Evolutionary conservation across 371 early-diverging fungal species (phyloP), one percentile per base, ranked within the genome.

Genomic region (Rhizopus sp.): DNA sequence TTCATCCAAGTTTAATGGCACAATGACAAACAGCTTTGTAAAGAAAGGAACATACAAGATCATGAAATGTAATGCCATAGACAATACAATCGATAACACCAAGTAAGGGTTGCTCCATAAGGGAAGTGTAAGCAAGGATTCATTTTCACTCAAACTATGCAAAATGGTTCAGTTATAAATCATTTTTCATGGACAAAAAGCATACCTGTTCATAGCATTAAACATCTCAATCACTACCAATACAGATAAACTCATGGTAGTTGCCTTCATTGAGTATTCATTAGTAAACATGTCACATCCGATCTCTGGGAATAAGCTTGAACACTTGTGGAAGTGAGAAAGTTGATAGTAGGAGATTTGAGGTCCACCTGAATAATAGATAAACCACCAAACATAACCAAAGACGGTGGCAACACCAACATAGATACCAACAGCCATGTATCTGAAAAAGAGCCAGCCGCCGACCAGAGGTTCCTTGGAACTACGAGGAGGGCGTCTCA

Each of bases 371-470:
- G 63, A 34, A 69, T 92, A 95, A 69, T 81, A 96, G 84, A 97
- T 86, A 73, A 93, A 97, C 94, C 95, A 97, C 96, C 97, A 97
- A n/a, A 91, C 95, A 64, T 97, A 96, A 29, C 94, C 98, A 82
- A 92, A 93, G 6, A 97, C 91, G 37, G 97, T 97, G 7, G 97
- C 97, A 17, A 76, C 69, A 53, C 98, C 98, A 50, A 98, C 97
- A 63, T 95, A 98, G 29, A 79, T 76, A 61, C 97, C 97, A 59
- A 98, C 78, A 12, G 96, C 77, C 80, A 94, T 78, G 73, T 97
- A 96, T 59, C 99, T 89, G 80, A 96, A 77, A 74, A 98, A 93
- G 61, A 97, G 70, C 97, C 97, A 98, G 40, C 83, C 77, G 40
- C 92, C 91, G 23, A 97, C 94, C 39, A 97, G 83, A 7, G 95